These are phyloP conservation scores for Pyricularia sp. DNA, from an alignment of 2,329 filamentous ascomycete genomes.

Conservation along the genomic window DNA sequence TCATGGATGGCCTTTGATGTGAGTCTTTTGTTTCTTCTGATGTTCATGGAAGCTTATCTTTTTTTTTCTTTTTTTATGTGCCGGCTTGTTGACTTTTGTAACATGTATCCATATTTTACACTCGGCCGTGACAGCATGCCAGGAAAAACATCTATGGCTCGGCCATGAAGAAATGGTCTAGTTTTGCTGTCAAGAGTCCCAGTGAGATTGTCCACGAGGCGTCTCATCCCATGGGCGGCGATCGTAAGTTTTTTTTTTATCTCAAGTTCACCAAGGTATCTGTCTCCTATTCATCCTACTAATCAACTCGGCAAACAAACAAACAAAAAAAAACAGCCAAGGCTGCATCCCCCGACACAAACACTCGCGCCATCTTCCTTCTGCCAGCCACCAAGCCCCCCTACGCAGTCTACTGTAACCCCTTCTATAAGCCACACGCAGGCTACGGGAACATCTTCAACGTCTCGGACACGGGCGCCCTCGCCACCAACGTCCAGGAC, in stretches of 20 bases:
- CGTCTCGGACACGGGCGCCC: constrained; percentile 44
- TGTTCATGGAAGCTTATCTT: no score
- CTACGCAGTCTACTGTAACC: constrained; percentile 79
- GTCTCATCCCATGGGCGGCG: constrained; percentile 66
- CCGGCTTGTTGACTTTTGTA: not conserved
- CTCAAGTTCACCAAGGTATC: not conserved
- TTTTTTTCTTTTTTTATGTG: no score
- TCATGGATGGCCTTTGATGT: constrained; percentile 92
- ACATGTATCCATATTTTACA: not conserved
- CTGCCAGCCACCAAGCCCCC: constrained; percentile 70
- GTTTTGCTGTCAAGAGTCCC: constrained; percentile 66
- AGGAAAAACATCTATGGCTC: constrained; percentile 83
- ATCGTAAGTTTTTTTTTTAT: constrained; percentile 47
- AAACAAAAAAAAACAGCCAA: constrained; percentile 46
- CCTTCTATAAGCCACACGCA: constrained; percentile 72
- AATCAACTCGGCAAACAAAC: not conserved
- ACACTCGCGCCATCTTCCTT: constrained; percentile 83
- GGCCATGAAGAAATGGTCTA: constrained; percentile 90
- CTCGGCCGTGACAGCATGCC: constrained; percentile 46
- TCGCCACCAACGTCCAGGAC: constrained; percentile 59
- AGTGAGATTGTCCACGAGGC: constrained; percentile 66
- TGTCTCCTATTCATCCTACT: not conserved
- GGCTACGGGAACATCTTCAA: constrained; percentile 73
- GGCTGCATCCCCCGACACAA: constrained; percentile 60
- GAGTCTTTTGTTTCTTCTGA: constrained; percentile 21